These are phyloP conservation scores for Cydonia oblonga DNA, from an alignment of 331 rosid species.

Conservation along the genomic window DNA sequence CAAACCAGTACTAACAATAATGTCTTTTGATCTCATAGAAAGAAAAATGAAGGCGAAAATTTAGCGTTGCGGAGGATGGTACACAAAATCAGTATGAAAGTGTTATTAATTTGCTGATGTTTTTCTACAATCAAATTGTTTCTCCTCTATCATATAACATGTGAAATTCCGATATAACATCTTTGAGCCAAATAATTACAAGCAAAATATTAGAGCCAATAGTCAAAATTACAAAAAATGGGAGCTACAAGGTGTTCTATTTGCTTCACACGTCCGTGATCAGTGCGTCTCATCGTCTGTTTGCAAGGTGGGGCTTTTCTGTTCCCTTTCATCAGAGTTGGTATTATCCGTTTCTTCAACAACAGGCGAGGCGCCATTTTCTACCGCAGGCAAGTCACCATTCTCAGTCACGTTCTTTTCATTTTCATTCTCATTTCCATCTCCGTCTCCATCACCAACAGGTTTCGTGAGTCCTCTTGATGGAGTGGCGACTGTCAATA, in stretches of 20 bases:
- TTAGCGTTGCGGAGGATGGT: not conserved
- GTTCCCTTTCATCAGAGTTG: slow-evolving; percentile 24
- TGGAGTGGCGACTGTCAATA: slow-evolving; percentile 49
- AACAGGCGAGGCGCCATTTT: slow-evolving; percentile 44
- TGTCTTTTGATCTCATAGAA: not conserved
- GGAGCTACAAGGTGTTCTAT: slow-evolving; percentile 8
- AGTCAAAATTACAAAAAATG: not conserved
- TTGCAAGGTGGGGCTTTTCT: slow-evolving; percentile 20
- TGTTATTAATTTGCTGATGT: not conserved
- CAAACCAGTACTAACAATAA: no score
- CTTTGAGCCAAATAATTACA: slow-evolving; percentile 18
- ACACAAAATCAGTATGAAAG: not conserved
- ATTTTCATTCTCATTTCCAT: slow-evolving; percentile 22
- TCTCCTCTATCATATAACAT: slow-evolving; percentile 3
- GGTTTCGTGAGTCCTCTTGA: slow-evolving; percentile 60
- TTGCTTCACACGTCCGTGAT: slow-evolving; percentile 18
- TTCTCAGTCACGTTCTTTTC: slow-evolving; percentile 37
- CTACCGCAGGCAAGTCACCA: slow-evolving; percentile 40
- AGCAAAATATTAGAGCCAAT: not conserved
- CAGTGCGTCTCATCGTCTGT: slow-evolving; percentile 23
- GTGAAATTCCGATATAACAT: not conserved
- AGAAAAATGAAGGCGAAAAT: not conserved
- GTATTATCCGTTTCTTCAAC: slow-evolving; percentile 29
- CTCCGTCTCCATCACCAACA: slow-evolving; percentile 38
- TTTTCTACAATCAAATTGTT: slow-evolving; percentile 2